Evolutionary conservation across 139 green algal genomes (phyloP).

Genomic region (Picochlorum sp.): DNA sequence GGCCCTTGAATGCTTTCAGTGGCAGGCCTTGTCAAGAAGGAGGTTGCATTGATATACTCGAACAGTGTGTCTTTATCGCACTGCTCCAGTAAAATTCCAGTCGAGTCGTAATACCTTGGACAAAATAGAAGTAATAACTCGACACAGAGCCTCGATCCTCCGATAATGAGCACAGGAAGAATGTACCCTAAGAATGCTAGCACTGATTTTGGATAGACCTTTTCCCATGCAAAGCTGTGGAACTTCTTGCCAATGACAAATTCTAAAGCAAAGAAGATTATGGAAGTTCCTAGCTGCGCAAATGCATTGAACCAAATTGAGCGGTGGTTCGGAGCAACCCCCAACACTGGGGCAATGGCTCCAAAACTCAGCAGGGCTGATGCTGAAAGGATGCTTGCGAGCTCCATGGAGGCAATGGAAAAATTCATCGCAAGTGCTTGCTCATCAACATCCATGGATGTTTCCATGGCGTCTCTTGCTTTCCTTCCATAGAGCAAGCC

Average conservation of each 20-base stretch:
- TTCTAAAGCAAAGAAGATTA: conserved; percentile 16
- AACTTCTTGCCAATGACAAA: conserved; percentile 18
- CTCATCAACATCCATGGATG: conserved; percentile 13
- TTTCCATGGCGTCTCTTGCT: conserved; percentile 16
- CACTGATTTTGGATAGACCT: background rate
- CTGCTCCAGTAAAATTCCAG: conserved; percentile 23
- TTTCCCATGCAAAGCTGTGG: conserved; percentile 21
- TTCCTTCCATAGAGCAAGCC: conserved; percentile 26
- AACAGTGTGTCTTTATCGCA: conserved; percentile 30
- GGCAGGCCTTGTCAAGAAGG: background rate
- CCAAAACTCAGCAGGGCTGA: conserved; percentile 34
- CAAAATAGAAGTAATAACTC: conserved; percentile 25
- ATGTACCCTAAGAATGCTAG: background rate
- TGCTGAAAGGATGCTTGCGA: conserved; percentile 28
- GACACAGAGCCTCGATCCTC: conserved; percentile 11
- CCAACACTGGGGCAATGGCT: conserved; percentile 7
- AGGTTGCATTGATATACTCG: conserved; percentile 6
- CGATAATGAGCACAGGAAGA: conserved; percentile 7
- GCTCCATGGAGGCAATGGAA: conserved; percentile 14
- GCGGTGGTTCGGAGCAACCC: conserved; percentile 10
- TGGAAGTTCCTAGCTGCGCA: conserved; percentile 12
- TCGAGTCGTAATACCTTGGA: conserved; percentile 5
- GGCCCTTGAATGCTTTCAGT: background rate
- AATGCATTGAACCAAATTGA: conserved; percentile 30
- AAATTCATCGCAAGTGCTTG: conserved; percentile 11